Conservation (phyloP, 1,284 basidiomycete genomes). For the Ceraceosorus guamensis region DNA sequence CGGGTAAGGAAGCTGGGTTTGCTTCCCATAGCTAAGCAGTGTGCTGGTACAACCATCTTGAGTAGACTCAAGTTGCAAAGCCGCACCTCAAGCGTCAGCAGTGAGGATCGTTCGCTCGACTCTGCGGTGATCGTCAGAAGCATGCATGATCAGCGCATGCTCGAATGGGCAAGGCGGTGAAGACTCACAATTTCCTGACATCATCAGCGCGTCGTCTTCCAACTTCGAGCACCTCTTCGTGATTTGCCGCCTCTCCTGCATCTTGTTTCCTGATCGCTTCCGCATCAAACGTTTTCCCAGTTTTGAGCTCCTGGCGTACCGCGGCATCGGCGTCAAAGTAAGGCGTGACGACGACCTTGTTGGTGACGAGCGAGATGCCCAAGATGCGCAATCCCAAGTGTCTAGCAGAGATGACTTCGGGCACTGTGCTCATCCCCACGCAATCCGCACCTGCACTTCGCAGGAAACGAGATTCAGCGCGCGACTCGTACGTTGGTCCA, state of each 20-base stretch:
- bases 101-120: not conserved
- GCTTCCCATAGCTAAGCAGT: too few species aligned
- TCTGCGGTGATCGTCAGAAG: not conserved
- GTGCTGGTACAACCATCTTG: too few species aligned
- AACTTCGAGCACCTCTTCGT: slow-evolving; percentile 69
- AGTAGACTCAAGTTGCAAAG: too few species aligned
- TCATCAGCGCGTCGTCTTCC: slow-evolving; percentile 64
- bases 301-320: slow-evolving; percentile 51
- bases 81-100: too few species aligned
- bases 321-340: slow-evolving; percentile 66
- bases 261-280: slow-evolving; percentile 50
- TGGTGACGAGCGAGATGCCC: slow-evolving; percentile 73
- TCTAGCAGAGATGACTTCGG: slow-evolving; percentile 72
- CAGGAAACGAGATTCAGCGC: slow-evolving; percentile 28
- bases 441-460: slow-evolving; percentile 54
- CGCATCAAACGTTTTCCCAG: slow-evolving; percentile 1
- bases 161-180: too few species aligned
- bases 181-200: slow-evolving; percentile 56
- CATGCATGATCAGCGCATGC: not conserved
- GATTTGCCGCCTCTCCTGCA: slow-evolving; percentile 59
- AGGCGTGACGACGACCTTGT: slow-evolving; percentile 66
- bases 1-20: too few species aligned
- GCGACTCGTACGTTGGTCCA: slow-evolving; percentile 70
- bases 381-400: slow-evolving; percentile 63
- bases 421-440: slow-evolving; percentile 83